Evolutionary conservation across 208 protist species (phyloP).

Genomic region (Acanthamoeba lenticulata): DNA sequence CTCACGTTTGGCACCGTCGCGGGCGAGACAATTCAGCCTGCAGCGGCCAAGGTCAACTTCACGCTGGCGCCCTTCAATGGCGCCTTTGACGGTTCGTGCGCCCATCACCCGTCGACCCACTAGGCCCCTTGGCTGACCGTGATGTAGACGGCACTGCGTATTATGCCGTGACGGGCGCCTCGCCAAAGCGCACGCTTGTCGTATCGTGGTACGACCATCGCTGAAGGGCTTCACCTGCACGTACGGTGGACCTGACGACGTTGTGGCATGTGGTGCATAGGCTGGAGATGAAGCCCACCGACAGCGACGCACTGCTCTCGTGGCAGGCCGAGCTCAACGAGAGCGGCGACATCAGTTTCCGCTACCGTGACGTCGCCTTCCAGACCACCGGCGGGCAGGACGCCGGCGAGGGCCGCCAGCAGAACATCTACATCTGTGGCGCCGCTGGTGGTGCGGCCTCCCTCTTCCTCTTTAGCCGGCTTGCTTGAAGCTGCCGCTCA

Average conservation of each 20-base stretch:
- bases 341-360: not conserved
- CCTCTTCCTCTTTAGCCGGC: not conserved
- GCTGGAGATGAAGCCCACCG: slow-evolving; percentile 12
- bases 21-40: not conserved
- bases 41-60: not conserved
- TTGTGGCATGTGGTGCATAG: not conserved
- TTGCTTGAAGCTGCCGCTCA: too few species aligned
- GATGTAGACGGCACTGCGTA: not conserved
- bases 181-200: not conserved
- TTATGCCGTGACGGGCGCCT: not conserved
- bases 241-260: too few species aligned
- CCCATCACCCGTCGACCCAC: not conserved
- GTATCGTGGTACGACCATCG: slow-evolving; percentile 40
- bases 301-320: not conserved
- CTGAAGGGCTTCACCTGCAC: too few species aligned
- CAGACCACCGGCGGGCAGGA: not conserved
- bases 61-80: not conserved
- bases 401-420: not conserved
- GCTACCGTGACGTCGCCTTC: not conserved
- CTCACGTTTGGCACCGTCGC: not conserved
- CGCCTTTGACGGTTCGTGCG: not conserved
- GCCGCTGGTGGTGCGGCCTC: not conserved
- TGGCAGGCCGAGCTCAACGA: slow-evolving; percentile 27
- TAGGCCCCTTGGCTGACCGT: not conserved
- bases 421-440: slow-evolving; percentile 12